Percentiles rank a stretch among this genome's conserved stretches.
Evolutionary conservation across 2,329 filamentous ascomycete genomes (phyloP).

Genomic region (Plectosphaerella cucumerina): DNA sequence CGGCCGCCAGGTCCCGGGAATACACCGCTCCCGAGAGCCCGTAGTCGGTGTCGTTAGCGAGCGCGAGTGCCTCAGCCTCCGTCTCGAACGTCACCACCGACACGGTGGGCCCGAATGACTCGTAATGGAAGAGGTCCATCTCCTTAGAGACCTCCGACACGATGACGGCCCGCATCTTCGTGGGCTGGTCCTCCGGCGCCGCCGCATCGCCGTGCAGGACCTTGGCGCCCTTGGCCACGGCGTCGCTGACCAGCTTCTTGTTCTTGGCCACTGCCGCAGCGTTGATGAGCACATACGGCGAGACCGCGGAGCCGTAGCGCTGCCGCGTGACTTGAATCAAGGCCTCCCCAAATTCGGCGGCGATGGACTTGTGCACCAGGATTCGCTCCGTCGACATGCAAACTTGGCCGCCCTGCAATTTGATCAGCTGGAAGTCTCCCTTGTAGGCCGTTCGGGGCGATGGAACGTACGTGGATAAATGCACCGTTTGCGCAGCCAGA

Average conservation of each 20-base stretch:
- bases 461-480: slow-evolving; percentile 18
- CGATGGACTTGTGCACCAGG: slow-evolving; percentile 27
- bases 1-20: slow-evolving; percentile 3
- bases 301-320: slow-evolving; percentile 17
- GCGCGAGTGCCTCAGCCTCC: slow-evolving; percentile 11
- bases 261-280: slow-evolving; percentile 77
- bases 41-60: slow-evolving; percentile 13
- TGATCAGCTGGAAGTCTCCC: background rate
- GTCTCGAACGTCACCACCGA: slow-evolving; percentile 7
- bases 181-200: slow-evolving; percentile 62
- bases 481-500: slow-evolving; percentile 19
- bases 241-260: slow-evolving; percentile 74
- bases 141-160: slow-evolving; percentile 10
- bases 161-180: slow-evolving; percentile 72
- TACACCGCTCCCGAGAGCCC: slow-evolving; percentile 15
- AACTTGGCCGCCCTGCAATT: background rate
- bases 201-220: slow-evolving; percentile 72
- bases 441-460: too few species aligned
- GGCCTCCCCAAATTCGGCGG: slow-evolving; percentile 22
- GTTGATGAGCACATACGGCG: slow-evolving; percentile 64
- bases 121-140: slow-evolving; percentile 13
- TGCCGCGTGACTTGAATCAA: slow-evolving; percentile 21
- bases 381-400: slow-evolving; percentile 15
- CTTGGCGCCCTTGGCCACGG: slow-evolving; percentile 70
- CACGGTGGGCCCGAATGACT: slow-evolving; percentile 17